A percentile compares a stretch with the other conserved stretches of the same genome.
These are phyloP conservation scores for Nigrospora sphaerica DNA, from an alignment of 2,329 filamentous ascomycete genomes.

Conservation along the genomic window DNA sequence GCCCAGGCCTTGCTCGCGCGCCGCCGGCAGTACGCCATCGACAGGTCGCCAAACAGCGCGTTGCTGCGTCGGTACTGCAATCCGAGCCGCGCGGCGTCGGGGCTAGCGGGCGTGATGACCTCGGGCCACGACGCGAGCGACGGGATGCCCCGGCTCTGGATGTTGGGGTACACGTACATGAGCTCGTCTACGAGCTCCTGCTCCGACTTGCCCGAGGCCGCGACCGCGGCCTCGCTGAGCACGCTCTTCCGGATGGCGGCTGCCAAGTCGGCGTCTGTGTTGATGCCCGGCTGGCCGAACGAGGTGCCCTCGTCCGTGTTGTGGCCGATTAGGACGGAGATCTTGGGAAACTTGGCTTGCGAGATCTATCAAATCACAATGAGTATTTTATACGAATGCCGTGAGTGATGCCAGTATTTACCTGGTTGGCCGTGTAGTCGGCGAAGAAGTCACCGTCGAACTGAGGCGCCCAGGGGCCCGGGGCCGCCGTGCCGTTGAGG, in stretches of 20 bases:
- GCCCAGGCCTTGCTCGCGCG: constrained; percentile 19
- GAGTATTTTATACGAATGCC: too few relatives aligned
- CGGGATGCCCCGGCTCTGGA: constrained; percentile 25
- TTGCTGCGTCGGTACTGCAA: constrained; percentile 21
- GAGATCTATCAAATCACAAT: too few relatives aligned
- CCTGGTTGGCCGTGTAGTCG: constrained; percentile 11
- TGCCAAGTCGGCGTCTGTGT: constrained; percentile 21
- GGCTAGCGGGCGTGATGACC: constrained; percentile 17
- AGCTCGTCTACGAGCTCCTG: constrained; percentile 15
- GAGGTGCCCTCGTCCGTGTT: constrained; percentile 24
- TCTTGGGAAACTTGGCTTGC: constrained; percentile 17
- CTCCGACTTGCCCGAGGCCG: constrained; percentile 11
- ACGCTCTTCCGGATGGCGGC: constrained; percentile 5
- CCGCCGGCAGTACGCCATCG: constrained; percentile 19
- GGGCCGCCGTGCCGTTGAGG: constrained; percentile 9
- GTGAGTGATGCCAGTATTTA: too few relatives aligned
- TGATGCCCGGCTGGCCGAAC: constrained; percentile 9
- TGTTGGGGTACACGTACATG: constrained; percentile 20
- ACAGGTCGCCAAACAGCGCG: constrained; percentile 20
- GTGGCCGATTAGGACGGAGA: constrained; percentile 20
- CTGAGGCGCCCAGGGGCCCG: constrained; percentile 11
- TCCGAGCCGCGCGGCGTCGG: constrained; percentile 14
- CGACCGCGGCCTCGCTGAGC: neutral
- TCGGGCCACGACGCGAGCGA: constrained; percentile 24
- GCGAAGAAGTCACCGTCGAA: constrained; percentile 23